Conservation (phyloP, 202 grass and related monocot species). For the Elaeis oleifera region DNA sequence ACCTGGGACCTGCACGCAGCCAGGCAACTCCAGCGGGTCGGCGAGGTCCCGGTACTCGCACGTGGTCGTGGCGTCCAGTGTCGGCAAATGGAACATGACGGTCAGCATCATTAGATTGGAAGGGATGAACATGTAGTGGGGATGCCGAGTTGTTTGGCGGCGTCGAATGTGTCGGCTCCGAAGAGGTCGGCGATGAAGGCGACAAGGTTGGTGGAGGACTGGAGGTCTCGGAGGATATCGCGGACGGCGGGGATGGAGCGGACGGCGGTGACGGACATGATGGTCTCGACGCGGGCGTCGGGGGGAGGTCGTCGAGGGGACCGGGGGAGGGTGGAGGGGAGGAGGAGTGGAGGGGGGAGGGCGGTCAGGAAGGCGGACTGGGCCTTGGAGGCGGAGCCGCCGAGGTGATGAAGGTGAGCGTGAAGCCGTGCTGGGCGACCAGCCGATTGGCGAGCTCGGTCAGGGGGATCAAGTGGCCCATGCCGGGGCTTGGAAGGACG, state of each 20-base stretch:
- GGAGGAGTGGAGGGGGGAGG: neutral
- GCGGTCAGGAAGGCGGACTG: neutral
- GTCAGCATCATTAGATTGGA: slow-evolving; percentile 39
- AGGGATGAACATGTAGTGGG: slow-evolving; percentile 59
- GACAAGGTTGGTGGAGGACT: slow-evolving; percentile 11
- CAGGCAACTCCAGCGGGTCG: slow-evolving; percentile 43
- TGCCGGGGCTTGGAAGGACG: neutral
- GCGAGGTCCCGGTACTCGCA: slow-evolving; percentile 32
- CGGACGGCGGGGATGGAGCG: slow-evolving; percentile 21
- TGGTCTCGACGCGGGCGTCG: slow-evolving; percentile 9
- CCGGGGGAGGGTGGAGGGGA: neutral
- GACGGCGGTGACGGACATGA: slow-evolving; percentile 5
- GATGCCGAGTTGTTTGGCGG: slow-evolving; percentile 25
- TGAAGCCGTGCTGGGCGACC: slow-evolving; percentile 4
- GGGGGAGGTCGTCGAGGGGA: neutral
- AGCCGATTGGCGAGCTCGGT: slow-evolving; percentile 13
- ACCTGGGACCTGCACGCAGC: slow-evolving; percentile 47
- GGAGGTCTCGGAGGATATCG: slow-evolving; percentile 9
- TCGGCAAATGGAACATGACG: slow-evolving; percentile 47
- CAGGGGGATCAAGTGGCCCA: slow-evolving; percentile 16
- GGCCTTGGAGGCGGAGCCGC: neutral
- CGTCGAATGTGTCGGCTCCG: slow-evolving; percentile 27
- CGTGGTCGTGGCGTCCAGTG: slow-evolving; percentile 26
- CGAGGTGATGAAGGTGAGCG: slow-evolving; percentile 8
- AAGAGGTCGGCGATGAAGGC: slow-evolving; percentile 51